Evolutionary conservation across 1,139 yeast genomes (phyloP).

Genomic region (Scheffersomyces parashehatae): DNA sequence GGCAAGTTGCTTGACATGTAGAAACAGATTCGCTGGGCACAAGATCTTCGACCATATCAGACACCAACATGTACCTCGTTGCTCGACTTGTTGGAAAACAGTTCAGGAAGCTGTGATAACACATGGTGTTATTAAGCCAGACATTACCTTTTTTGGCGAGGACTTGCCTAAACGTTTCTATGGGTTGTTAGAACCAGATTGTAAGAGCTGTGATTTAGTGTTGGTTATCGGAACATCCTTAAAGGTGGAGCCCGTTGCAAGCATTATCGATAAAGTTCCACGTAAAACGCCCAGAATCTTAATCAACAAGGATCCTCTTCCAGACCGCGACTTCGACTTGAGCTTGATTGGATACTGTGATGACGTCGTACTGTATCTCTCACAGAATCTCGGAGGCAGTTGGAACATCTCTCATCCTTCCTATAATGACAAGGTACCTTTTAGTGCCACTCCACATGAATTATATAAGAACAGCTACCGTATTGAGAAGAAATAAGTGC

Average conservation of each 20-base stretch:
- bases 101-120: slow-evolving; percentile 18
- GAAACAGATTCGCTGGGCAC: slow-evolving; percentile 65
- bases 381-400: slow-evolving; percentile 23
- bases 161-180: slow-evolving; percentile 56
- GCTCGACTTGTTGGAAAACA: slow-evolving; percentile 63
- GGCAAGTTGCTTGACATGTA: slow-evolving; percentile 85
- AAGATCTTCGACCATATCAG: slow-evolving; percentile 64
- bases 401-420: slow-evolving; percentile 12
- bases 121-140: slow-evolving; percentile 77
- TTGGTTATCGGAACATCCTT: slow-evolving; percentile 91
- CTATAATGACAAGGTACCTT: slow-evolving; percentile 3
- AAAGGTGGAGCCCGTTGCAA: slow-evolving; percentile 95
- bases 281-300: slow-evolving; percentile 75
- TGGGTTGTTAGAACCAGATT: slow-evolving; percentile 15
- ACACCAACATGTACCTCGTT: slow-evolving; percentile 62
- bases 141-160: slow-evolving; percentile 93
- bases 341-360: slow-evolving; percentile 83
- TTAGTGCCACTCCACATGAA: slow-evolving; percentile 4
- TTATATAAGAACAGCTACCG: slow-evolving; percentile 7
- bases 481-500: background rate
- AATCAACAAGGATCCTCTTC: slow-evolving; percentile 76
- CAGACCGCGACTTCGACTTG: slow-evolving; percentile 65
- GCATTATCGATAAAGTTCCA: slow-evolving; percentile 73
- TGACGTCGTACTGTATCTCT: slow-evolving; percentile 70
- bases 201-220: slow-evolving; percentile 64